Evolutionary conservation across 371 early-diverging fungal genomes (phyloP), one percentile per base, ranked within the genome.

Genomic region (Apophysomyces elegans): DNA sequence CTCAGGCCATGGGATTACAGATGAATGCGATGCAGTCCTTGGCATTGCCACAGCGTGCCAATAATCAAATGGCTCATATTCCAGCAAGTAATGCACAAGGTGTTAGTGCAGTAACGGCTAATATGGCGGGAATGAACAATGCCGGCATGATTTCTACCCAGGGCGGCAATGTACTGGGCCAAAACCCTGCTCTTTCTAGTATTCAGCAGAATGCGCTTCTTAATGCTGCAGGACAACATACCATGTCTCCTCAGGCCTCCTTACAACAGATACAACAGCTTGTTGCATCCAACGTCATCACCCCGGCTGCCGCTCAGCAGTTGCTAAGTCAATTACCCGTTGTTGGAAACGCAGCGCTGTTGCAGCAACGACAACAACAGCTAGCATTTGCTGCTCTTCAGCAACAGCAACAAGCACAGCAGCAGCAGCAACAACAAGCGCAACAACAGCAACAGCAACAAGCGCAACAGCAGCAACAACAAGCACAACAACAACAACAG

Each of bases 261-360:
- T 50, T 73, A 8, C 81, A 77, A 35, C 72, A 71, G 26, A 78
- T 80, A 6, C 78, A 76, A 18, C 69, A 73, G 36, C 57, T 78
- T 16, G 66, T 77, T n/a, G 64, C 66, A 9, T 18, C 68, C 9
- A 70, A 74, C 16, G 65, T 65, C 18, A 61, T 77, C 37, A 72
- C 77, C 13, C 39, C 70, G 7, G 70, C 72, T 8, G 66, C 68
- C 38, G 78, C 76, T 12, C 78, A 77, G 45, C 73, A 76, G 62
- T 62, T 75, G 58, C 57, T 65, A 50, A 75, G 59, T 36, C 85
- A 73, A 43, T 63, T 69, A 32, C 68, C 58, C 43, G 71, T 45
- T 64, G 61, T 67, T 54, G 72, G 64, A 37, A 68, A 59, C 45
- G 36, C 56, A 7, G 56, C 37, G 37, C 35, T 66, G 21, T 14